Evolutionary conservation across 169 alveolate genomes (phyloP).

Genomic region (Plasmodium malariae): DNA sequence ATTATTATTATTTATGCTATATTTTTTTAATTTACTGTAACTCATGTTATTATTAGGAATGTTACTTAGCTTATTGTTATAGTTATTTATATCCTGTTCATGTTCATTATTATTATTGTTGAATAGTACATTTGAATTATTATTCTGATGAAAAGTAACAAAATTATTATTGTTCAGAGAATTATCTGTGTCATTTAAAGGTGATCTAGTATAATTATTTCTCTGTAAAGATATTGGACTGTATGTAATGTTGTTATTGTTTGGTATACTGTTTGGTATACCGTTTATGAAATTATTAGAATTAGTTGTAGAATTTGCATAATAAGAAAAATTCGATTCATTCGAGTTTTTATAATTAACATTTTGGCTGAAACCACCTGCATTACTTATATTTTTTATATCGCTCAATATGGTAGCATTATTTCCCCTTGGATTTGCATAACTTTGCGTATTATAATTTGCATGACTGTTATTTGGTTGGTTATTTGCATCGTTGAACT

Average conservation of each 20-base stretch:
- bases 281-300: background rate
- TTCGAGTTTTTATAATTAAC: background rate
- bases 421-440: too few species aligned
- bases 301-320: background rate
- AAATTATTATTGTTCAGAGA: background rate
- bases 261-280: background rate
- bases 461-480: too few species aligned
- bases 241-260: background rate
- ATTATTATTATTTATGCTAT: slow-evolving; percentile 10
- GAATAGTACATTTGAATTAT: slow-evolving; percentile 10
- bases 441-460: too few species aligned
- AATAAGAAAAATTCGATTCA: background rate
- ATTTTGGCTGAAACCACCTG: background rate
- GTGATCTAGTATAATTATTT: slow-evolving; percentile 18
- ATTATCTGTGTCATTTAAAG: background rate
- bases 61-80: slow-evolving; percentile 8
- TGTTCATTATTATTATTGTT: background rate
- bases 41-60: background rate
- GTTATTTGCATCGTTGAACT: too few species aligned
- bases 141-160: slow-evolving; percentile 5
- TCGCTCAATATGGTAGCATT: background rate
- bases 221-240: slow-evolving; percentile 4
- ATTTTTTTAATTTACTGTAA: slow-evolving; percentile 40
- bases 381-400: background rate
- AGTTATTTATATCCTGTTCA: background rate